Conservation (phyloP, 2,329 filamentous ascomycete genomes). For the Nannizziopsis barbatae region DNA sequence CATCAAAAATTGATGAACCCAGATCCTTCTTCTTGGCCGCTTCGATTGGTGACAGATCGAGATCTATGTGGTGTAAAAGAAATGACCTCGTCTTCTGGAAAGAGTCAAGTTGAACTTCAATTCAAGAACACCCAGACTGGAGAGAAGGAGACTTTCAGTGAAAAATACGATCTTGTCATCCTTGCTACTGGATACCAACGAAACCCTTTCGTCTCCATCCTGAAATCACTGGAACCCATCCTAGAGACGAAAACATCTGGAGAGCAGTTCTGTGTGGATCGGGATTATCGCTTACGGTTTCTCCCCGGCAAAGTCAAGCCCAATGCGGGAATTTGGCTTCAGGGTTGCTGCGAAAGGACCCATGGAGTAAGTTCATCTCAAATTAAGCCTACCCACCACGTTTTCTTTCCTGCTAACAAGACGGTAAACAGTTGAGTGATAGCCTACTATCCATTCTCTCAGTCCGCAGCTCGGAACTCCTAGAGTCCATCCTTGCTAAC, state of each 20-base stretch:
- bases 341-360: conserved; percentile 85
- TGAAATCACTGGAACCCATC: conserved; percentile 37
- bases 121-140: conserved; percentile 10
- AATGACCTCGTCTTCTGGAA: conserved; percentile 36
- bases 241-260: conserved; percentile 7
- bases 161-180: conserved; percentile 67
- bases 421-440: conserved; percentile 49
- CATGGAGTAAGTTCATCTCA: conserved; percentile 48
- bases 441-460: conserved; percentile 69
- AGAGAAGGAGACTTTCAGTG: conserved; percentile 12
- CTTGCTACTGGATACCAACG: conserved; percentile 79
- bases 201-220: conserved; percentile 65
- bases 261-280: conserved; percentile 44
- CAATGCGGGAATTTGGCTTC: conserved; percentile 75
- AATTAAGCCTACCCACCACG: neutral
- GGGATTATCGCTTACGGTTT: conserved; percentile 72
- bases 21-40: conserved; percentile 66
- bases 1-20: conserved; percentile 62
- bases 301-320: conserved; percentile 54
- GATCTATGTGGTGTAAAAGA: conserved; percentile 51
- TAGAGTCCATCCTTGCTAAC: conserved; percentile 15
- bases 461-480: conserved; percentile 29
- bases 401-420: neutral
- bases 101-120: conserved; percentile 15
- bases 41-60: conserved; percentile 62